Percentiles rank a stretch among this genome's conserved stretches.
Conservation (phyloP, 106 monocot genomes). For the Iris macrosiphon region DNA sequence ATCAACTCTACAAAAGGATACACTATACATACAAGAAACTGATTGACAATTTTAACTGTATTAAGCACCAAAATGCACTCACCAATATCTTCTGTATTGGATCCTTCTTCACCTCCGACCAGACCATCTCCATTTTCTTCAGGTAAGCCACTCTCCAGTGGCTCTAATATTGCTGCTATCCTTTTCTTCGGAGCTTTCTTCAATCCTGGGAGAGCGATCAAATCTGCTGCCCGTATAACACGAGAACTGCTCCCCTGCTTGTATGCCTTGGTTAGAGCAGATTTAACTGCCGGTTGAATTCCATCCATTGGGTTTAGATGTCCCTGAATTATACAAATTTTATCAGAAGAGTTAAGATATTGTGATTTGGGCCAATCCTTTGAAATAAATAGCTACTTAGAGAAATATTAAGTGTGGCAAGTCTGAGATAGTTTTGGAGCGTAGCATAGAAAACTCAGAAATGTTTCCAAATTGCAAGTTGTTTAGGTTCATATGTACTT, state of each 20-base stretch:
- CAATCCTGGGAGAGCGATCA: constrained; percentile 71
- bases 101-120: constrained; percentile 50
- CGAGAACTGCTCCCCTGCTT: constrained; percentile 69
- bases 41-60: neutral
- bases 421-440: too few species aligned
- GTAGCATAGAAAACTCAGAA: too few species aligned
- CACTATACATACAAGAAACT: neutral
- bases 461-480: too few species aligned
- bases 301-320: constrained; percentile 82
- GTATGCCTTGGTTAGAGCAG: constrained; percentile 85
- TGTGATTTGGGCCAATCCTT: too few species aligned
- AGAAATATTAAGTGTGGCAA: too few species aligned
- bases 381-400: too few species aligned
- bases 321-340: constrained; percentile 28
- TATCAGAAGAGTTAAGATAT: neutral
- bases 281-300: constrained; percentile 73
- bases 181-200: constrained; percentile 87
- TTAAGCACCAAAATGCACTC: constrained; percentile 7
- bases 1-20: neutral
- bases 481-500: too few species aligned
- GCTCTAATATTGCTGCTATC: constrained; percentile 88
- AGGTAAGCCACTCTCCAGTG: constrained; percentile 34
- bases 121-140: constrained; percentile 53
- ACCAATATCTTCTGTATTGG: constrained; percentile 72
- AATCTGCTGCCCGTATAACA: constrained; percentile 65